phyloP scores from a whole-genome alignment of 164 flowering plant genomes.

The Paratinospora sagittata region DNA sequence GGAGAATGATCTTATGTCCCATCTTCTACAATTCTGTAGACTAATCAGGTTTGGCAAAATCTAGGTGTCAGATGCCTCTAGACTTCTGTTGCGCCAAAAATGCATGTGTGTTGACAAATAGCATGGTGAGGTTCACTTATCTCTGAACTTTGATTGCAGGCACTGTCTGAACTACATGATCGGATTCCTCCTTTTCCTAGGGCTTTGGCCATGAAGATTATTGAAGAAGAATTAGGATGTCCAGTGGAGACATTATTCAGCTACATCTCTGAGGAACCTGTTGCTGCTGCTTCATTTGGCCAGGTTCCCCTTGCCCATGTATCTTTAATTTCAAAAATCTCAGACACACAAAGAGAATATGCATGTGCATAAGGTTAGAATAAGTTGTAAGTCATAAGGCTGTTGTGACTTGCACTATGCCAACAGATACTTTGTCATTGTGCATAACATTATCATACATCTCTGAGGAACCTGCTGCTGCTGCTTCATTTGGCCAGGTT shows the following conservation, averaged over 20 bases:
- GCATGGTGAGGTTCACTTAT: constrained; percentile 7
- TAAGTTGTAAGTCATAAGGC: too few species aligned
- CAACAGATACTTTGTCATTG: too few species aligned
- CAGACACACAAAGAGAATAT: too few species aligned
- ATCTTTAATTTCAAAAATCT: not conserved
- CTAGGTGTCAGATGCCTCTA: not conserved
- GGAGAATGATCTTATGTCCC: not conserved
- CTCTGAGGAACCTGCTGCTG: too few species aligned
- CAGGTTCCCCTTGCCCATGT: constrained; percentile 47
- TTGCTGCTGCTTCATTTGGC: constrained; percentile 98
- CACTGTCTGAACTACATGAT: constrained; percentile 84
- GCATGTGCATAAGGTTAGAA: too few species aligned
- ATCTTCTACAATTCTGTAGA: not conserved
- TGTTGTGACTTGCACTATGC: too few species aligned
- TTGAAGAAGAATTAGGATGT: constrained; percentile 88
- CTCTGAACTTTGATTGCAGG: constrained; percentile 56
- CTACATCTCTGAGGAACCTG: constrained; percentile 78
- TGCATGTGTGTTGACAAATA: not conserved
- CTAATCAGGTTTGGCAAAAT: not conserved
- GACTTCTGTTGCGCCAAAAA: not conserved
- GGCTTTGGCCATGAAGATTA: constrained; percentile 68
- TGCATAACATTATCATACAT: too few species aligned
- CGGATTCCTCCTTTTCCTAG: constrained; percentile 92
- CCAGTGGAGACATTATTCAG: constrained; percentile 54
- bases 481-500: too few species aligned